Base-by-base conservation (phyloP, 805 yeast genomes). In the Vanderwaltozyma yarrowii region DNA sequence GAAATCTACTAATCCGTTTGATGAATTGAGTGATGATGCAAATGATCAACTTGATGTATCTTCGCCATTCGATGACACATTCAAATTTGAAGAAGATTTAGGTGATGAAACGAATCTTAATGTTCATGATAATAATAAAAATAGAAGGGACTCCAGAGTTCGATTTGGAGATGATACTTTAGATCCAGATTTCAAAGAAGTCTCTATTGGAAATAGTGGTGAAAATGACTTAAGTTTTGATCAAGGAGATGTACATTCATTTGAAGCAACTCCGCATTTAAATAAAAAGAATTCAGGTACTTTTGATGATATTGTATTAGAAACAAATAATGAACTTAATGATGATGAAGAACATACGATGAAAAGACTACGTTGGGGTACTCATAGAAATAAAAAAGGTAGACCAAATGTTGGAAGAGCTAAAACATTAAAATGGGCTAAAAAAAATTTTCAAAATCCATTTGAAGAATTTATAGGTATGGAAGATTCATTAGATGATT, bases 351-450 rank as follows among this genome's bases (percentile, higher is more conserved):
- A 44, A n/a, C 36, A 43, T 13, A 42, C 38, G 4, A 80, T 82
- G 76, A 76, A 80, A 47, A 70, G 94, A 50, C 73, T 78, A 49
- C 71, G 95, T 62, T 85, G 94, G 92, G 96, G 95, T 42, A 88
- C 96, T 3, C 85, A 79, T 47, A 71, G 95, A 49, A 73, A 75
- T 50, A 74, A 74, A 41, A 71, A 74, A 43, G 94, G 92, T 11
- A 67, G 70, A 32, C 86, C 88, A n/a, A 59, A 62, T 35, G 62
- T 74, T 12, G 70, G 70, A 7, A 64, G 88, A 46, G 71, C 77
- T n/a, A 78, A 67, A 50, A 79, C 89, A 0, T 55, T 80, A 35
- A 69, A 69, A 49, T 68, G 72, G 67, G 63, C 60, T 16, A 56
- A 56, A 36, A 59, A 60, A 38, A 61, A 56, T 40, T 53, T 62